Conservation (phyloP, 345 rosid species). For the Salix dunnii region DNA sequence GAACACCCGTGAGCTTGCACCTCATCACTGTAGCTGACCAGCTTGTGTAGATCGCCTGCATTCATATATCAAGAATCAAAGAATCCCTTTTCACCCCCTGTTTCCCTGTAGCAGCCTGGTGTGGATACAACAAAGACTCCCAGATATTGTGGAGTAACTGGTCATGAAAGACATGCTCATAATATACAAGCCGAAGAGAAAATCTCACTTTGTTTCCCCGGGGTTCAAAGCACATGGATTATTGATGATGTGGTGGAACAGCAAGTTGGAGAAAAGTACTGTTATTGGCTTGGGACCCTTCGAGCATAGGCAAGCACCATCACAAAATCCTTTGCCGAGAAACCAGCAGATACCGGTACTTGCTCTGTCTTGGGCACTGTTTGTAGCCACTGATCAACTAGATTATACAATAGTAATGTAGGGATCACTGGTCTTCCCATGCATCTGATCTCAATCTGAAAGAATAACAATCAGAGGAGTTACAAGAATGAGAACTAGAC, state of each 20-base stretch:
- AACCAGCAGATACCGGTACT: constrained; percentile 19
- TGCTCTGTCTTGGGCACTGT: constrained; percentile 13
- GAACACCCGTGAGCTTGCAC: background rate
- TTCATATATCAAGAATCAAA: background rate
- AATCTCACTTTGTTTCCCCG: background rate
- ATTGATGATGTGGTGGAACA: background rate
- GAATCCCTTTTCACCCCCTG: background rate
- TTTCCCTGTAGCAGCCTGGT: background rate
- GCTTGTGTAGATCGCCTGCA: background rate
- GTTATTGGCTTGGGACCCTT: constrained; percentile 16
- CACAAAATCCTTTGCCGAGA: constrained; percentile 29
- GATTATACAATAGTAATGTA: constrained; percentile 18
- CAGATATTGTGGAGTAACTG: background rate
- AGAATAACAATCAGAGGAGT: background rate
- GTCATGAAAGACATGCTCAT: background rate
- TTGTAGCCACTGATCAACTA: constrained; percentile 27
- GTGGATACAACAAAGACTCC: background rate
- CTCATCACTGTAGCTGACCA: background rate
- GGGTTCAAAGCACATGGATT: constrained; percentile 4
- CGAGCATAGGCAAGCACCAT: constrained; percentile 32
- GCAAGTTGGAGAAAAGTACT: constrained; percentile 2
- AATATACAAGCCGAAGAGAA: constrained; percentile 14
- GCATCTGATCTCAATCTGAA: constrained; percentile 32
- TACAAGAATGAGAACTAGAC: background rate
- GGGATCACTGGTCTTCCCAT: constrained; percentile 28